Evolutionary conservation across 495 filamentous ascomycete genomes (phyloP), one percentile per base, ranked within the genome.

Genomic region (Tuber borchii): DNA sequence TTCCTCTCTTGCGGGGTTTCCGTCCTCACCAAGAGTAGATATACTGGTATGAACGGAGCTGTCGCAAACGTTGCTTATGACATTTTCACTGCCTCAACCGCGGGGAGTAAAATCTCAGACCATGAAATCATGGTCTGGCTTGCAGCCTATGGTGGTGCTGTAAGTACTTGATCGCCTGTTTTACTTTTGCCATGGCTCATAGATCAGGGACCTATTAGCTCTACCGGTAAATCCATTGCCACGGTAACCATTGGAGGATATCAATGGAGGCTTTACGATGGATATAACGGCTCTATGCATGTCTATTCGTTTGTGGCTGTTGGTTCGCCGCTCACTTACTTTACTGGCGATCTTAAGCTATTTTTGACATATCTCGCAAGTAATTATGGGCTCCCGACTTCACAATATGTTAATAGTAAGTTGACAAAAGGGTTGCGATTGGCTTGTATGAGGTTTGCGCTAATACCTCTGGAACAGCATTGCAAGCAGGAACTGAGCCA

Each of bases 51-150:
- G 69, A 19, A 14, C 10, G 78, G 80, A 72, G 83, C 90, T 61
- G 86, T 90, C n/a, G 88, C 88, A 37, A 85, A 92, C 79, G 90
- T 92, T 34, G 84, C 89, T 37, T 92, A 91, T 81, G 90, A 92
- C 80, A 83, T 91, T 75, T 92, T 90, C 84, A 86, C 87, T 61
- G 85, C 85, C 26, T 84, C 86, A 37, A 85, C 85, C 31, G 79
- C 87, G 16, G 80, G 80, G 72, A 73, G 70, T 37, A 86, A 86
- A 37, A 80, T 80, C 48, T 83, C 85, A 43, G 85, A 89, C 79
- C 91, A 90, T 82, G 90, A 92, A 83, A 86, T 92, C 82, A 92
- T 92, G 90, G 85, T 92, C 79, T 92, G 90, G 90, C 73, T 79
- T 34, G 56, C 56, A 65, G 26, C 56, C 14, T 65, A 65, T 65